These are phyloP conservation scores for Aureobasidium sp. DNA, from an alignment of 2,329 filamentous ascomycete genomes.

Conservation along the genomic window DNA sequence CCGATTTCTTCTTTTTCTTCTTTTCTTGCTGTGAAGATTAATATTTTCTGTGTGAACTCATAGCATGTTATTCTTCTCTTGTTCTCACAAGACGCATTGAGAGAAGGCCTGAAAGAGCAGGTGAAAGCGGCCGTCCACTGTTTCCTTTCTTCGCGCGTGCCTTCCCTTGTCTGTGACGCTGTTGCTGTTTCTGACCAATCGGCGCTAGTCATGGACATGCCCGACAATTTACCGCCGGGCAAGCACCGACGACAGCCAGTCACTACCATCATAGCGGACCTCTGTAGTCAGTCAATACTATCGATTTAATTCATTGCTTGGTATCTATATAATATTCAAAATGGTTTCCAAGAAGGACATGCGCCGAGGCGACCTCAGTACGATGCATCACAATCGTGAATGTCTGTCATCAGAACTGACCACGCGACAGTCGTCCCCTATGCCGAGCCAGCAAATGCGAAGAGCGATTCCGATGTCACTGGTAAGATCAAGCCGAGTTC, in stretches of 20 bases:
- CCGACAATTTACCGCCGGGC: constrained; percentile 3
- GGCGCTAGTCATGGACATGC: neutral
- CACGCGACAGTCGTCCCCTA: constrained; percentile 72
- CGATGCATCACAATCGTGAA: constrained; percentile 26
- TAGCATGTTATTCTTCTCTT: neutral
- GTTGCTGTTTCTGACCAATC: constrained; percentile 4
- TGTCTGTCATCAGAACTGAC: constrained; percentile 10
- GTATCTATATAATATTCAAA: neutral
- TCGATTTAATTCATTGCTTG: neutral
- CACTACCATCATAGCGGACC: constrained; percentile 18
- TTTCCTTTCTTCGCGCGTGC: neutral
- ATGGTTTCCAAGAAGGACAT: constrained; percentile 71
- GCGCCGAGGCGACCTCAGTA: constrained; percentile 67
- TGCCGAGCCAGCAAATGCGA: constrained; percentile 63
- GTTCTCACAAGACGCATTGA: constrained; percentile 2
- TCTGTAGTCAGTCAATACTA: neutral
- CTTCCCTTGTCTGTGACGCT: neutral
- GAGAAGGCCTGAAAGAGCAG: neutral
- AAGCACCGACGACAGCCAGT: neutral
- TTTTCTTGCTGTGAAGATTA: neutral
- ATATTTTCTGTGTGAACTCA: neutral
- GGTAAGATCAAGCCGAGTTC: constrained; percentile 43
- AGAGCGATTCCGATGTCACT: constrained; percentile 59
- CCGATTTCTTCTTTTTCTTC: neutral
- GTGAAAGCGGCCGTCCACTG: neutral